Base-by-base conservation (phyloP, 1,284 basidiomycete species). In the Trichosporon coremiiforme region DNA sequence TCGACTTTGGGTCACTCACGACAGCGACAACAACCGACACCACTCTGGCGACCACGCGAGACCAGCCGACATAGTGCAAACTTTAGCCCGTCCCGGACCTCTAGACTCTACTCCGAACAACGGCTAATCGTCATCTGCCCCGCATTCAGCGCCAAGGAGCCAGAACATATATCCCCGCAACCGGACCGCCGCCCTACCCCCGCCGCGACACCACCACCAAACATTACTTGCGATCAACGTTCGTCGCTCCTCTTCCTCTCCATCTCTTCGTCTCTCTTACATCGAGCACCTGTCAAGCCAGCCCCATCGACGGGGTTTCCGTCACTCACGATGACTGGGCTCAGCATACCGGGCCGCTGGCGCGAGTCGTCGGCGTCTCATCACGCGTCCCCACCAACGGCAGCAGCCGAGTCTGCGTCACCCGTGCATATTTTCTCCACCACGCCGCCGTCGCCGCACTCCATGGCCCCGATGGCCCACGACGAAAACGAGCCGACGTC, bases 341-440 rank as follows among this genome's bases (percentile, higher is more conserved):
- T 60, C 13, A n/a, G 29, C 29, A 31, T 33, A 57, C 55, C 22
- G 10, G 55, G 29, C 31, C 29, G 57, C 57, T 15, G 29, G 31
- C 57, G 29, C 29, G 57, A 31, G 57, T 60, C 57, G 29, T n/a
- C 57, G 29, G 57, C 57, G 57, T n/a, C 13, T 4, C 13, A 53
- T 22, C 47, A 53, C 47, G 47, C 57, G 12, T 9, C 57, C 15
- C 29, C 57, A 12, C 25, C 55, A 25, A 22, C 29, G 29, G 25
- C 33, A 25, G 55, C 57, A 33, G 31, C 57, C 9, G 17, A 31
- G 29, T 6, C 57, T n/a, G 55, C 55, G 57, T 33, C 57, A 33
- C 57, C 29, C 47, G 47, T 53, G 13, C 57, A 60, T 25, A 35
- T 60, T 60, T 60, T 60, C 57, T 31, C 57, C 29, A 31, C 57